Percentiles rank a stretch among this genome's conserved stretches.
phyloP scores from a whole-genome alignment of 768 basidiomycete genomes.

The Tulasnella sp. region DNA sequence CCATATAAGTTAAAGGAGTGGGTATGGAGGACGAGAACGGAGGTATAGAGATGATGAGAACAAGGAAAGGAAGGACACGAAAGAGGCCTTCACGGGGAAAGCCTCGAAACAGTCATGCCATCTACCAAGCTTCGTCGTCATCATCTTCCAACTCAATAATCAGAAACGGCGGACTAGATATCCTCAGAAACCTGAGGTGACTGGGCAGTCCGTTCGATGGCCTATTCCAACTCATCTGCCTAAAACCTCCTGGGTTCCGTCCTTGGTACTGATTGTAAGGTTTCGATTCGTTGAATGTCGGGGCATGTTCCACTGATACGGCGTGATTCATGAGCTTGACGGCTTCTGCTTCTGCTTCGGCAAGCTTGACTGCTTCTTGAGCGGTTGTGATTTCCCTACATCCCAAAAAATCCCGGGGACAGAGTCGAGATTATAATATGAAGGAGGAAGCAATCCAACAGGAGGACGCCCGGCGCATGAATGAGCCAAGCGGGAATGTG shows the following conservation, averaged over 20 bases:
- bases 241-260: neutral
- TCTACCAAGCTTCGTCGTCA: neutral
- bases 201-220: neutral
- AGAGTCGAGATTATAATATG: neutral
- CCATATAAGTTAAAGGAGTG: neutral
- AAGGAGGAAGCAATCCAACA: neutral
- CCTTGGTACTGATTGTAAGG: neutral
- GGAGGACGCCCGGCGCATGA: neutral
- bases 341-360: neutral
- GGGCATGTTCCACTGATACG: neutral
- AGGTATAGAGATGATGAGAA: neutral
- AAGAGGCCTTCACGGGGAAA: neutral
- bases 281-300: neutral
- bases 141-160: slow-evolving; percentile 10
- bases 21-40: neutral
- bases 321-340: neutral
- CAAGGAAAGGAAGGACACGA: neutral
- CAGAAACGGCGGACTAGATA: neutral
- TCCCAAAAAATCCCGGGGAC: neutral
- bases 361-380: neutral
- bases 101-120: neutral
- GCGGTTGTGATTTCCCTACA: neutral
- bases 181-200: slow-evolving; percentile 12
- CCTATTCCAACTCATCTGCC: neutral
- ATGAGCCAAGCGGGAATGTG: neutral